phyloP scores from a whole-genome alignment of 2,329 filamentous ascomycete species.

The Clarireedia paspali region DNA sequence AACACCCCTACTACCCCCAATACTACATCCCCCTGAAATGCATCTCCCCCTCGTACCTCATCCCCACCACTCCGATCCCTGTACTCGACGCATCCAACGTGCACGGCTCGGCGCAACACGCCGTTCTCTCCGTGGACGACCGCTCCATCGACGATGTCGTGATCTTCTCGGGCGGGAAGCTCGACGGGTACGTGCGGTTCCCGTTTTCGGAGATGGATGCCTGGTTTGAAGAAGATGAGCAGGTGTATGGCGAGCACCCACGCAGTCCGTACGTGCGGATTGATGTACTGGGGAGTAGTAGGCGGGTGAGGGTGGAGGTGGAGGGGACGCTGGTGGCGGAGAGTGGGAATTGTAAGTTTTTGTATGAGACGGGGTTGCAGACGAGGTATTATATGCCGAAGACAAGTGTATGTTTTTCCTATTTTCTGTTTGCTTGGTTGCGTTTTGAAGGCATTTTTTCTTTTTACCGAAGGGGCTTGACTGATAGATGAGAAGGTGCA shows the following conservation, averaged over 20 bases:
- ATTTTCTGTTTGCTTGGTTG: not conserved
- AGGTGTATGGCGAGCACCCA: constrained; percentile 49
- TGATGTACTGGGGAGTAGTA: constrained; percentile 48
- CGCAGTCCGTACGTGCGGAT: constrained; percentile 60
- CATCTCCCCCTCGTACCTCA: not conserved
- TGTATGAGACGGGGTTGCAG: constrained; percentile 53
- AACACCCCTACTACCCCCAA: not conserved
- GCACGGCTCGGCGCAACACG: not conserved
- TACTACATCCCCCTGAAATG: not conserved
- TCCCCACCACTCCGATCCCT: not conserved
- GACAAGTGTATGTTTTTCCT: constrained; percentile 24
- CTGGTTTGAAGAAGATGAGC: constrained; percentile 51
- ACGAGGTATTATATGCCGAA: constrained; percentile 51
- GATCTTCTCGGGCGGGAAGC: constrained; percentile 23
- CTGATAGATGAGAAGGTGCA: constrained; percentile 31
- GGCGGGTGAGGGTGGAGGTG: constrained; percentile 42
- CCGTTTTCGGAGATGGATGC: constrained; percentile 36
- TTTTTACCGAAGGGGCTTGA: not conserved
- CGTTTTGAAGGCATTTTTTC: not conserved
- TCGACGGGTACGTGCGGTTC: constrained; percentile 31
- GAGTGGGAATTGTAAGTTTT: constrained; percentile 37
- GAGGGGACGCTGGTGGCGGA: constrained; percentile 40
- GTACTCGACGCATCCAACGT: not conserved
- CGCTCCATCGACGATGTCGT: constrained; percentile 20
- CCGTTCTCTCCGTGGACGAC: not conserved